A percentile compares a stretch with the other conserved stretches of the same genome.
phyloP scores from a whole-genome alignment of 2,329 filamentous ascomycete genomes.

The Colletotrichum spaethianum region DNA sequence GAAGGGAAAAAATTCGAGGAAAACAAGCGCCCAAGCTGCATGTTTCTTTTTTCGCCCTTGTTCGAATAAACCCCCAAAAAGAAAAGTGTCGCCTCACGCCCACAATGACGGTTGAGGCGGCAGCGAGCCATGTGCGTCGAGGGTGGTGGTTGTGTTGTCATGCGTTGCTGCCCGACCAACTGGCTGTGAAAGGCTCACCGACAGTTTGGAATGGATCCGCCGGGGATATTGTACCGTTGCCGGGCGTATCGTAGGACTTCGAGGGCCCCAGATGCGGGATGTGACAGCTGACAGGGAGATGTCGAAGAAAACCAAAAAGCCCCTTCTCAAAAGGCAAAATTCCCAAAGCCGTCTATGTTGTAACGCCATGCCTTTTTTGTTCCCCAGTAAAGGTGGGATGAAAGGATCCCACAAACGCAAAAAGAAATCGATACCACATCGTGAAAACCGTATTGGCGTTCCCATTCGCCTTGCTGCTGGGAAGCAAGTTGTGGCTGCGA shows the following conservation, averaged over 20 bases:
- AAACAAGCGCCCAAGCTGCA: constrained; percentile 23
- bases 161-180: constrained; percentile 42
- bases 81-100: constrained; percentile 33
- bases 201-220: constrained; percentile 41
- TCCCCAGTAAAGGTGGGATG: constrained; percentile 25
- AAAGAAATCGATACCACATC: constrained; percentile 42
- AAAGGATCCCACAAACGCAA: constrained; percentile 37
- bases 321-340: constrained; percentile 16
- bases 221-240: constrained; percentile 35
- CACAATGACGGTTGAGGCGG: constrained; percentile 36
- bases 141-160: constrained; percentile 41
- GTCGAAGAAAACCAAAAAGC: neutral
- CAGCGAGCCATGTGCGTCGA: constrained; percentile 37
- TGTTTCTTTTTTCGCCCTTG: constrained; percentile 33
- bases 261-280: constrained; percentile 39
- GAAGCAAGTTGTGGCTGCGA: constrained; percentile 56
- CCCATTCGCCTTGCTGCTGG: constrained; percentile 51
- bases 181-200: constrained; percentile 32
- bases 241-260: constrained; percentile 23
- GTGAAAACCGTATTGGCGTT: constrained; percentile 41
- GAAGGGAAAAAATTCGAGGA: constrained; percentile 12
- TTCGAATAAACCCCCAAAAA: constrained; percentile 21
- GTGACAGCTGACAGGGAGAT: constrained; percentile 39
- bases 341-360: constrained; percentile 40
- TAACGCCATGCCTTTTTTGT: constrained; percentile 39